phyloP scores from a whole-genome alignment of 495 filamentous ascomycete species.

The Neurospora hispaniola region DNA sequence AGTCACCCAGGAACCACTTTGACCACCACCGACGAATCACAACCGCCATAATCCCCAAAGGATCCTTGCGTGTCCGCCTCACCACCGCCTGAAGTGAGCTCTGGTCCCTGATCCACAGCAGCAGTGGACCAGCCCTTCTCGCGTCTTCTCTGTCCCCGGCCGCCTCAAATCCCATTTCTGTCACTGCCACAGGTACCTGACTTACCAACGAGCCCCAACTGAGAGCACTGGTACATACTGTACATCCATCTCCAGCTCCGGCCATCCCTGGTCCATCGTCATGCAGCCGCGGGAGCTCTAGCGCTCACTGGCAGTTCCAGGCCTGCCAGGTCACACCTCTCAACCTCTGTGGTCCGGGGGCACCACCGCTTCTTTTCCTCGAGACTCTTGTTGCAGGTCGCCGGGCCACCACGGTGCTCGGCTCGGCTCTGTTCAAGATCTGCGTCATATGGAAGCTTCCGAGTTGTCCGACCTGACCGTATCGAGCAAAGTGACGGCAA shows the following conservation, averaged over 20 bases:
- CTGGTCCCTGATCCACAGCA: background rate
- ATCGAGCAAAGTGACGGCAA: background rate
- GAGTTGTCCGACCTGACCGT: background rate
- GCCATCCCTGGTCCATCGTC: background rate
- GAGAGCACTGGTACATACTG: background rate
- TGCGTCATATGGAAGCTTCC: background rate
- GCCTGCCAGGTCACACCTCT: background rate
- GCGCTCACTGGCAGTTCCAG: background rate
- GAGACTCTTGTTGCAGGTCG: background rate
- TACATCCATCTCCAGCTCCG: slow-evolving; percentile 2
- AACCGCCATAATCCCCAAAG: background rate
- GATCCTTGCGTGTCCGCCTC: background rate
- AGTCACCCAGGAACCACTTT: background rate
- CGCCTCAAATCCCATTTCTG: background rate
- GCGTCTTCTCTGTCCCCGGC: background rate
- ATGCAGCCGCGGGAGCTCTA: background rate
- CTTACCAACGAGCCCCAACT: background rate
- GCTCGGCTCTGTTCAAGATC: background rate
- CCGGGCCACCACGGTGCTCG: background rate
- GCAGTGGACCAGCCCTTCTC: background rate
- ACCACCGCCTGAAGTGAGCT: background rate
- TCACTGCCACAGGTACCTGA: background rate
- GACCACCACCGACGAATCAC: background rate
- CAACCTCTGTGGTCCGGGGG: background rate
- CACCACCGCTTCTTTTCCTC: background rate